Base-by-base conservation (phyloP, 306 rosid species). In the Ochetophila trinervis region DNA sequence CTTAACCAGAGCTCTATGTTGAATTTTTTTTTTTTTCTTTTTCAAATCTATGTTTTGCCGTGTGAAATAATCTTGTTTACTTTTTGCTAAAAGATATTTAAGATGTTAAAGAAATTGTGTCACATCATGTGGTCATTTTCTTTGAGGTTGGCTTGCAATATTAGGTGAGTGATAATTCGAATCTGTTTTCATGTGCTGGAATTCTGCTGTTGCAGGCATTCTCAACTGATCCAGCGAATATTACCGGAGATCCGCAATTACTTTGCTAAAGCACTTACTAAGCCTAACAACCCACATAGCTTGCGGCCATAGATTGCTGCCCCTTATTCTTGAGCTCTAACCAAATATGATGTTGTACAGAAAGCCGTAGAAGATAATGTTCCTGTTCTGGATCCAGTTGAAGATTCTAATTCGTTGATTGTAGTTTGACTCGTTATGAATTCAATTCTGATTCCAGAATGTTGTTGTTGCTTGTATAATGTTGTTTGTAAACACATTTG, bases 191-290 rank as follows among this genome's bases (percentile, higher is more conserved):
- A 48, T 52, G 62, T 53, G 48, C 70, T 83, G 30, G 69, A 65
- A 11, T 66, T 58, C 65, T 72, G 62, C 69, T 52, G 63, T 81
- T 86, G 86, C 91, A 93, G 99, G 91, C 89, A 87, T 69, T 42
- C 86, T 66, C 84, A 80, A 69, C 83, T 90, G 79, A 82, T 90
- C 68, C 85, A 78, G 73, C 87, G 88, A 7, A 84, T 86, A 81
- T 73, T 76, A 66, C 88, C 96, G 17, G 97, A 93, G 85, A 90
- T 90, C 66, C 83, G 94, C 55, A 66, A 42, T 65, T 90, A 90
- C 85, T 87, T 93, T 69, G 85, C 84, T 9, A 90, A 86, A 75
- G 86, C 89, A 51, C 90, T 93, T 77, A 76, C 91, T 8, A 93
- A 83, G 82, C 84, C 69, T 79, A 90, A 84, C 87, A 59, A 84